Evolutionary conservation across 371 early-diverging fungal species (phyloP), one percentile per base, ranked within the genome.

Genomic region (Mortierella sp.): DNA sequence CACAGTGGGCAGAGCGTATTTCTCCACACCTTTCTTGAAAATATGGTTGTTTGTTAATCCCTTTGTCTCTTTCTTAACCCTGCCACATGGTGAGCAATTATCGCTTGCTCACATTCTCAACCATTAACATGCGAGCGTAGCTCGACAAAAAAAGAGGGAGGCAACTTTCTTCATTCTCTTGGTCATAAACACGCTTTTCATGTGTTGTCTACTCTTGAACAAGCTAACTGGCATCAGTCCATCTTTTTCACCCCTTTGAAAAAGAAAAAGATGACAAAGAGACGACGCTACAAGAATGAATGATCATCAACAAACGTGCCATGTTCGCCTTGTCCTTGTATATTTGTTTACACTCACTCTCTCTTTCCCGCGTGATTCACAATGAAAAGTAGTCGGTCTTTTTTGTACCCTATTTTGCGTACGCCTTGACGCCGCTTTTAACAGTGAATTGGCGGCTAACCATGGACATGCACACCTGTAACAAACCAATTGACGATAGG

Each of bases 291-390:
- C n/a, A n/a, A n/a, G n/a, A n/a, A n/a, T 34, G 2, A 29, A 19
- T 7, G 34, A 34, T 16, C 31, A 11, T 16, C 16, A 34, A 34
- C 34, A 53, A 19, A 14, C 19, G 2, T 34, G 34, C n/a, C n/a
- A n/a, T n/a, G n/a, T n/a, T n/a, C 53, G 26, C 29, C 9, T 13
- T 53, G 29, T 9, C 9, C 31, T 19, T 58, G 58, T 34, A 31
- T 58, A 29, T 58, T 34, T 58, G 58, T 58, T 58, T 58, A 58
- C 58, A 4, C 48, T n/a, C n/a, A n/a, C n/a, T n/a, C 22, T 29
- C 14, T 16, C 13, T 58, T 58, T 34, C 58, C 58, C 58, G 58
- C 58, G 34, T 58, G 58, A 58, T 58, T 34, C 34, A 14, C 16
- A 14, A 5, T 16, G 11, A 31, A 31, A 31, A 29, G 34, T 55